phyloP scores from a whole-genome alignment of 148 eudicot genomes.

The Vaccinium darrowii region DNA sequence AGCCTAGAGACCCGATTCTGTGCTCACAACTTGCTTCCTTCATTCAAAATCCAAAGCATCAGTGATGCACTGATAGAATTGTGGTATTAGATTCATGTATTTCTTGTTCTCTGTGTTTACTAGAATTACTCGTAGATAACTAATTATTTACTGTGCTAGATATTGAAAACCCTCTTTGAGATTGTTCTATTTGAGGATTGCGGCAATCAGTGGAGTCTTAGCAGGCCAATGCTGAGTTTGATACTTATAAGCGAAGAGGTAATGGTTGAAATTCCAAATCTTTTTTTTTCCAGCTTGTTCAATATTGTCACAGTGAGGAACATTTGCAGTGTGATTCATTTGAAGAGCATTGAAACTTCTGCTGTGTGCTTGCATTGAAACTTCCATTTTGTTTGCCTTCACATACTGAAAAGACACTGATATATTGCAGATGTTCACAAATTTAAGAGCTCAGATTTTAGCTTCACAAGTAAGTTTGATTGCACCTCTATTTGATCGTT shows the following conservation, averaged over 20 bases:
- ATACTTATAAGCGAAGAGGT: slow-evolving; percentile 95
- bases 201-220: slow-evolving; percentile 94
- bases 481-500: neutral
- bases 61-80: neutral
- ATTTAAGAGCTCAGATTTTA: slow-evolving; percentile 45
- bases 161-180: slow-evolving; percentile 89
- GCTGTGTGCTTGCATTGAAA: neutral
- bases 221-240: slow-evolving; percentile 93
- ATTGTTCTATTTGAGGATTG: slow-evolving; percentile 85
- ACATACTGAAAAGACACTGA: neutral
- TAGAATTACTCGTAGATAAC: neutral
- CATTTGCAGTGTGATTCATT: neutral
- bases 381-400: neutral
- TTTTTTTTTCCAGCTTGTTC: slow-evolving; percentile 5
- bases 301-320: neutral
- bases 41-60: neutral
- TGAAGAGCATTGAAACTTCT: neutral
- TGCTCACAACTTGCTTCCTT: neutral
- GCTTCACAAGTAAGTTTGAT: slow-evolving; percentile 44
- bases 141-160: slow-evolving; percentile 38
- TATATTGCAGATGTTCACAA: slow-evolving; percentile 39
- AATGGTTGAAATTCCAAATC: neutral
- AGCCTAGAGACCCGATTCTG: neutral
- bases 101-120: neutral
- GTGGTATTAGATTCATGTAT: neutral